Evolutionary conservation across 768 basidiomycete genomes (phyloP), one percentile per base, ranked within the genome.

Genomic region (Gloeopeniophorella convolvens): DNA sequence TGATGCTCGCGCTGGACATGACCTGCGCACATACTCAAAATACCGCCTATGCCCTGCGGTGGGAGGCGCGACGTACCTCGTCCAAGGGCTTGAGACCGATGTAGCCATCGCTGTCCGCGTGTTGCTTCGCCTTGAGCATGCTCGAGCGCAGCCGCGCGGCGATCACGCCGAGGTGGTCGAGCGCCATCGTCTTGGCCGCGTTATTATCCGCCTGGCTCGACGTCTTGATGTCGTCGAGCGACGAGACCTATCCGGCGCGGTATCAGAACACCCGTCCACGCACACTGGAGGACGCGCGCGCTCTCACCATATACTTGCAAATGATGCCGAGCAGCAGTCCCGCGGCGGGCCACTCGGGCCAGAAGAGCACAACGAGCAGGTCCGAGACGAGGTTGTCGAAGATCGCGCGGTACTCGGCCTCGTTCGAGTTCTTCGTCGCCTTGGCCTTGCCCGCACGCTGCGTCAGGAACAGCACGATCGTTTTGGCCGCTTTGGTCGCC

Each of bases 321-420:
- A 84, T 79, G 40, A 96, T 84, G 36, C 76, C 79, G 31, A 98
- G 68, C 32, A 96, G 72, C 15, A 96, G 67, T 35, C 82, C 77
- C 2, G 96, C 89, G 9, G 89, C 94, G 5, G 96, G 96, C 93
- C 95, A 99, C 66, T 99, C 96, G 0, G 96, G 94, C 81, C 89
- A 89, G 63, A 86, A 93, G 5, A 97, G 71, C 16, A 96, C 92
- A 8, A 78, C 77, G 20, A 98, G 74, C 20, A 96, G 72, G 62
- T 99, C 96, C 2, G 82, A 80, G 34, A 98, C 80, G 10, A 98
- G 71, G 59, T 88, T 88, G 61, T 98, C 95, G 51, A 98, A 87
- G 32, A 98, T 91, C 0, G 83, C 74, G 42, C 92, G 82, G 64
- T 97, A 97, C 63, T 98, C 95, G 5, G 88, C 83, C 62, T 99